These are phyloP conservation scores for Entomortierella lignicola DNA, from an alignment of 192 early-diverging fungal species.

Conservation along the genomic window DNA sequence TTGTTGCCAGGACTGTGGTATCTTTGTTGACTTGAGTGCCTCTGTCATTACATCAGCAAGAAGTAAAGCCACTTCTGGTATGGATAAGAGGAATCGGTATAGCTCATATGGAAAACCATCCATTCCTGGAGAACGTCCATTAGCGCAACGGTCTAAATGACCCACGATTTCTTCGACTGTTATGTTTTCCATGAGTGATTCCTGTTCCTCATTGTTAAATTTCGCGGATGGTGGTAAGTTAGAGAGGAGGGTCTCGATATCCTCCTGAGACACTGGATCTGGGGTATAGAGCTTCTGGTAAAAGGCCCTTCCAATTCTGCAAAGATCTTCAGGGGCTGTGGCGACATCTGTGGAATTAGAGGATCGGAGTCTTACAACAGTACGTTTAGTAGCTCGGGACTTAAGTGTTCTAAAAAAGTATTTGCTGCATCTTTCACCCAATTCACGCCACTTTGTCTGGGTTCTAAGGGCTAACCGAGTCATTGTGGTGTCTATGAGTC, in stretches of 20 bases:
- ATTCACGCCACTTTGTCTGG: constrained; percentile 19
- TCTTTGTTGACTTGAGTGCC: not conserved
- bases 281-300: constrained; percentile 13
- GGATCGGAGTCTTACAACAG: constrained; percentile 6
- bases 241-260: not conserved
- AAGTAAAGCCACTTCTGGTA: not conserved
- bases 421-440: constrained; percentile 2
- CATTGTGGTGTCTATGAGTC: not conserved
- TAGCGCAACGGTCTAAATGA: not conserved
- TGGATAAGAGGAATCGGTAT: not conserved
- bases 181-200: not conserved
- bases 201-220: not conserved
- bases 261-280: constrained; percentile 10
- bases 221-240: not conserved
- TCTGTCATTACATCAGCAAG: not conserved
- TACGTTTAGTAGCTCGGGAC: constrained; percentile 3
- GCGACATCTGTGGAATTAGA: not conserved
- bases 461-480: not conserved
- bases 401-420: constrained; percentile 27
- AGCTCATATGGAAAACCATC: constrained; percentile 8
- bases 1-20: constrained; percentile 11
- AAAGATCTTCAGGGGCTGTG: not conserved
- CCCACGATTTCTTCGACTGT: not conserved
- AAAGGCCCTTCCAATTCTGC: not conserved
- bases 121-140: not conserved